These are phyloP conservation scores for Xylariaceae sp. DNA, from an alignment of 2,329 filamentous ascomycete species.

Conservation along the genomic window DNA sequence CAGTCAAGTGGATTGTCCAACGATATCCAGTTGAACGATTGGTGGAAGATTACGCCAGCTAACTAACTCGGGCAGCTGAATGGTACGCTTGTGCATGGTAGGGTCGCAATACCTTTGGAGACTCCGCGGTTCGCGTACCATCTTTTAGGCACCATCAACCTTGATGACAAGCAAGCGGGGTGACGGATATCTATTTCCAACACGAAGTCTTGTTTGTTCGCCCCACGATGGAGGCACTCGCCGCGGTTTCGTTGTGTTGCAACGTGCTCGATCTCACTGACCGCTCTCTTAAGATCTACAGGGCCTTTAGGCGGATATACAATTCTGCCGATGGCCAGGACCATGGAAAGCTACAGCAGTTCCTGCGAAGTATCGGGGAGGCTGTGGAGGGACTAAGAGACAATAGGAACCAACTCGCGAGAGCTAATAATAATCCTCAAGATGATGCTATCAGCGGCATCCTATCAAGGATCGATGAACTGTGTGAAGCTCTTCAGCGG, in stretches of 20 bases:
- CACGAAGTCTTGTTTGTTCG: not conserved
- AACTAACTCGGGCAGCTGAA: not conserved
- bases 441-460: not conserved
- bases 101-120: not conserved
- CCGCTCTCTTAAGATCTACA: not conserved
- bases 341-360: not conserved
- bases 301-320: not conserved
- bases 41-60: not conserved
- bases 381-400: not conserved
- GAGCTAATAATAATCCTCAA: not conserved
- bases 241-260: not conserved
- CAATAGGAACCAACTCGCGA: not conserved
- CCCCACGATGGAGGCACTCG: not conserved
- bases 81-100: not conserved
- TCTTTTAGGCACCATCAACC: not conserved
- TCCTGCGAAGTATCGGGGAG: not conserved
- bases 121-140: not conserved
- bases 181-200: not conserved
- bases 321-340: not conserved
- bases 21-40: not conserved
- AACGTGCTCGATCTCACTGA: constrained; percentile 1
- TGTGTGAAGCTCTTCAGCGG: not conserved
- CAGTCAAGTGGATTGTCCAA: too few species aligned
- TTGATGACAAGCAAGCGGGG: not conserved
- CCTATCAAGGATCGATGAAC: not conserved